These are phyloP conservation scores for Glycine soja DNA, from an alignment of 306 rosid genomes.

Conservation along the genomic window DNA sequence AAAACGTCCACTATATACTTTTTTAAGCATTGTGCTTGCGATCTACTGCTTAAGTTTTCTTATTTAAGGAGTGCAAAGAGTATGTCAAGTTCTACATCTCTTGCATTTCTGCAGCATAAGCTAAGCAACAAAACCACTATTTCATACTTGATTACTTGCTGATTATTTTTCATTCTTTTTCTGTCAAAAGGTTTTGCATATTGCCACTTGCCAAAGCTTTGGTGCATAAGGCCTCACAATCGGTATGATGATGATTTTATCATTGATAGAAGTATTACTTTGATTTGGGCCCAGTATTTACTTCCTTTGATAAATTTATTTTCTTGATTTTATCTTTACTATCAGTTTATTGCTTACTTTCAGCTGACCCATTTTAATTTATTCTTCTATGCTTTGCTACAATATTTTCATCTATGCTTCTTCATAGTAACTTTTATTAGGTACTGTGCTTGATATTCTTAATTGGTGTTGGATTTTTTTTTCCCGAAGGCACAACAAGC, in stretches of 20 bases:
- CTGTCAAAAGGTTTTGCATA: constrained; percentile 75
- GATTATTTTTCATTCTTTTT: constrained; percentile 22
- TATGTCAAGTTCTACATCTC: constrained; percentile 13
- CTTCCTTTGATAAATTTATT: neutral
- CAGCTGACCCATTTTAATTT: constrained; percentile 34
- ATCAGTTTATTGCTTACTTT: constrained; percentile 13
- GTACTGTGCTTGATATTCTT: constrained; percentile 4
- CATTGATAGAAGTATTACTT: constrained; percentile 22
- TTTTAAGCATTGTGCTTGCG: constrained; percentile 7
- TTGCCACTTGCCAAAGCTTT: constrained; percentile 72
- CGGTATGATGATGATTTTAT: constrained; percentile 62
- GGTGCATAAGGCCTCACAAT: constrained; percentile 62
- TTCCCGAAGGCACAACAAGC: neutral
- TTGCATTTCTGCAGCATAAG: constrained; percentile 1
- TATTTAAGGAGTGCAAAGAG: constrained; percentile 16
- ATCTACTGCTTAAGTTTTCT: constrained; percentile 11
- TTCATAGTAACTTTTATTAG: constrained; percentile 8
- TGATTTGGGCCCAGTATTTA: constrained; percentile 16
- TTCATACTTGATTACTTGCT: constrained; percentile 15
- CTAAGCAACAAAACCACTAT: constrained; percentile 2
- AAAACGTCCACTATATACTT: neutral
- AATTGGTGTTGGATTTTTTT: neutral
- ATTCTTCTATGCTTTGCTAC: constrained; percentile 3
- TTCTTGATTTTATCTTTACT: neutral
- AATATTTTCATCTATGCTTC: constrained; percentile 11